Percentiles rank a stretch among this genome's conserved stretches.
Evolutionary conservation across 805 yeast species (phyloP).

Genomic region (Ogataea paradorogensis): DNA sequence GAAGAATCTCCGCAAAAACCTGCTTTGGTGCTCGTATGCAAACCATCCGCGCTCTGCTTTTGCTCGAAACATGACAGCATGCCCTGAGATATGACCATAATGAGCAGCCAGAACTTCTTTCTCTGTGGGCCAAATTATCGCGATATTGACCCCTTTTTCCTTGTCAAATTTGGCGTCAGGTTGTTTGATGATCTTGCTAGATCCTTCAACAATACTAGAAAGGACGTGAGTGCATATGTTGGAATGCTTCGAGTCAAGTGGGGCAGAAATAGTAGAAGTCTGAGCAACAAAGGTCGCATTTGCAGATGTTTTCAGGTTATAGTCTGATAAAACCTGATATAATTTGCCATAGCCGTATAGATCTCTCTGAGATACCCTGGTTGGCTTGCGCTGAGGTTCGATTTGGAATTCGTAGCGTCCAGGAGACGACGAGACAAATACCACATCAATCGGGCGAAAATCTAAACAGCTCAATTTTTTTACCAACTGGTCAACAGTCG

Average conservation of each 20-base stretch:
- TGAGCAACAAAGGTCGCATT: conserved; percentile 41
- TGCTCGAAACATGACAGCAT: conserved; percentile 27
- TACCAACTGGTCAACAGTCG: conserved; percentile 30
- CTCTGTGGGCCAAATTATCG: conserved; percentile 35
- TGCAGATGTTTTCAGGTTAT: conserved; percentile 25
- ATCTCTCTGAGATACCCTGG: neutral
- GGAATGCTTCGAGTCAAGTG: conserved; percentile 32
- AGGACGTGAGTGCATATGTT: conserved; percentile 48
- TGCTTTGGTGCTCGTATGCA: conserved; percentile 36
- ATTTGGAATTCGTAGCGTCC: conserved; percentile 31
- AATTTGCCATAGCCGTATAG: conserved; percentile 49
- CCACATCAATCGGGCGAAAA: conserved; percentile 47
- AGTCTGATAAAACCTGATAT: conserved; percentile 38
- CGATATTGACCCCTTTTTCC: conserved; percentile 21
- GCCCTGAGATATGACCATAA: conserved; percentile 26
- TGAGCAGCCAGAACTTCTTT: conserved; percentile 24
- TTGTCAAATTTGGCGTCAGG: conserved; percentile 14
- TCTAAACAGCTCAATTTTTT: conserved; percentile 35
- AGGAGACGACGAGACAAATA: conserved; percentile 57
- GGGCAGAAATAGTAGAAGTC: conserved; percentile 48
- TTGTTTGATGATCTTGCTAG: conserved; percentile 21
- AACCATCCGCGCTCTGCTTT: conserved; percentile 16
- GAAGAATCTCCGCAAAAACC: conserved; percentile 42
- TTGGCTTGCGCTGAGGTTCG: conserved; percentile 8
- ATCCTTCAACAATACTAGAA: conserved; percentile 42